Base-by-base conservation (phyloP, 2,329 filamentous ascomycete genomes). In the Diaporthe caulivora region DNA sequence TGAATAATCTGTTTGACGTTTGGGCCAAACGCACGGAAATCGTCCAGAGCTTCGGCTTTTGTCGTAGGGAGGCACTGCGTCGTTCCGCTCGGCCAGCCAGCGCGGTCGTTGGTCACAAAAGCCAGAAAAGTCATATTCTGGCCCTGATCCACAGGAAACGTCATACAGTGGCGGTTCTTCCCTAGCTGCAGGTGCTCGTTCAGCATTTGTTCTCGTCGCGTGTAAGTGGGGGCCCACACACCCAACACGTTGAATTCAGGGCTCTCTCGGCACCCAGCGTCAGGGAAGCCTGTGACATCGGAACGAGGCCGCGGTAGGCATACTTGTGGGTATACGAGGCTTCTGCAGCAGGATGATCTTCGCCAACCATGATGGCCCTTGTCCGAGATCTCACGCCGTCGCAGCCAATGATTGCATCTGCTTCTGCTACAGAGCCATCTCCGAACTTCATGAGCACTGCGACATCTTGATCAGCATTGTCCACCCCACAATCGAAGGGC, bases 351-450 rank as follows among this genome's bases (percentile, higher is more conserved):
- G 68, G 84, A 78, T 62, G 83, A 76, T 78, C 75, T 40, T 81
- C 76, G 1, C 86, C 87, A 0, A 92, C 81, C 9, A 93, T 80
- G 2, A 89, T 78, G 34, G 86, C 80, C 21, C 91, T 82, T 2
- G 87, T 86, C 37, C 84, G 83, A 2, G 86, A 88, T 79, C 91
- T 91, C 77, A 92, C 89, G 0, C 90, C 90, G 79, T 92, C 90
- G 76, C 89, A 91, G 1, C 88, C 89, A 53, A 92, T 80, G 0
- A 90, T 77, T 10, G 78, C 79, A 62, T 81, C 80, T 7, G 79
- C 80, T 70, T 77, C 76, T 4, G 78, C 80, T 24, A 74, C 75
- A 0, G 76, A 80, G 7, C 79, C 79, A 42, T 81, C 80, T n/a
- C 44, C 67, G 72, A 81, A 80, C 60, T 57, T 68, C 64, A 74